Evolutionary conservation across 345 rosid genomes (phyloP), one percentile per base, ranked within the genome.

Genomic region (Bretschneidera sinensis): DNA sequence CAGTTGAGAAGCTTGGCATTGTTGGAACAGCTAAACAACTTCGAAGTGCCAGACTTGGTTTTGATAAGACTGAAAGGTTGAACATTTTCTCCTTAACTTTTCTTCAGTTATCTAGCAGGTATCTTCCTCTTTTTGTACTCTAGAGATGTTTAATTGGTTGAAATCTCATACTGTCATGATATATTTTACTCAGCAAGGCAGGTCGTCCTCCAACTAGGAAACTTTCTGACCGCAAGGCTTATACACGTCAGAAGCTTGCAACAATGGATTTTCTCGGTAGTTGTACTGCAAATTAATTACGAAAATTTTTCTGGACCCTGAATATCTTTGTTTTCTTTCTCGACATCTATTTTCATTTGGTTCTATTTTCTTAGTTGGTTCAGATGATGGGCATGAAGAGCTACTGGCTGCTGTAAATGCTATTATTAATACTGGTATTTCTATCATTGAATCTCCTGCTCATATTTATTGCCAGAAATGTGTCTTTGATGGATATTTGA

Each of bases 191-290:
- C 95, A 90, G 97, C 82, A 90, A 83, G 74, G 71, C 80, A n/a
- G 95, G 99, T 57, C 91, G 97, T 69, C 96, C 92, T 54, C 83
- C 92, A 55, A 78, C 89, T 63, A 85, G 97, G 77, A 94, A 94
- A 81, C 86, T 83, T 63, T 81, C 96, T 72, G 97, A 83, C 67
- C 91, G 97, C 53, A 90, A 81, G 77, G 89, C 88, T 63, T 86
- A 90, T 78, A 71, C 72, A 58, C 92, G 91, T 24, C 88, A 85
- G 71, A 84, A 82, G 71, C 87, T 79, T 65, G 69, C 82, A 60
- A 55, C 84, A 57, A 81, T 84, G 53, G 92, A 86, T 79, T 84
- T 84, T 77, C 85, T 78, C 70, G 99, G 99, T 94, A 86, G 47
- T 64, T 77, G 52, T 59, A 39, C 70, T 68, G 51, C 18, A 62